Base-by-base conservation (phyloP, 306 rosid genomes). In the Alnus glutinosa region DNA sequence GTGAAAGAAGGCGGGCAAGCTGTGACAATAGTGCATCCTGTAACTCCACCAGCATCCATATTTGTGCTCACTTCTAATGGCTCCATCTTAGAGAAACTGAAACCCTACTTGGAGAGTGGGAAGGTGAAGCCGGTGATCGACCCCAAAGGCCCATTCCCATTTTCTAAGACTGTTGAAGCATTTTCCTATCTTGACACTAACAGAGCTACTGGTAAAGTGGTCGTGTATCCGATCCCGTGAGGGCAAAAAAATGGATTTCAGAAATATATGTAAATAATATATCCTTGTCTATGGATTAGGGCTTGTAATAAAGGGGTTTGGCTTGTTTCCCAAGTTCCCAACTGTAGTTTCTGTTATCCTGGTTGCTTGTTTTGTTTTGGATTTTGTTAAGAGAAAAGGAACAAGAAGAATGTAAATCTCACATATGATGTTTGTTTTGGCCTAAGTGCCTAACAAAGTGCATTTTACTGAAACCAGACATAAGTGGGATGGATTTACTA, bases 121-220 rank as follows among this genome's bases (percentile, higher is more conserved):
- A 80, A 92, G 77, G 85, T 91, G 89, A 91, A 83, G 87, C 84
- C 98, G 14, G 13, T 93, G 23, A 47, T 93, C 15, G 94, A 93
- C 16, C 90, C 97, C 14, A 90, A 92, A 73, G 34, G 91, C 23
- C 92, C 89, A 1, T 89, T 89, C 70, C 84, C 91, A 5, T 93
- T 93, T 82, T 82, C 93, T 10, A 71, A 87, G 71, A 59, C 84
- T 0, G 77, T 81, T 15, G 90, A 90, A 72, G 98, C 97, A 48
- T 91, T 85, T 84, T 66, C 86, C 1, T 63, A 90, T 58, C 79
- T 93, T 1, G 88, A 87, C 59, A 88, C 89, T n/a, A 70, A 54
- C 16, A 82, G 93, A 73, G 93, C 94, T 69, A 82, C 79, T 1
- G 93, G 97, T 9, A 89, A 93, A 79, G 67, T 93, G 6, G 90